Base-by-base conservation (phyloP, 306 rosid species). In the Cucumis cinereus region DNA sequence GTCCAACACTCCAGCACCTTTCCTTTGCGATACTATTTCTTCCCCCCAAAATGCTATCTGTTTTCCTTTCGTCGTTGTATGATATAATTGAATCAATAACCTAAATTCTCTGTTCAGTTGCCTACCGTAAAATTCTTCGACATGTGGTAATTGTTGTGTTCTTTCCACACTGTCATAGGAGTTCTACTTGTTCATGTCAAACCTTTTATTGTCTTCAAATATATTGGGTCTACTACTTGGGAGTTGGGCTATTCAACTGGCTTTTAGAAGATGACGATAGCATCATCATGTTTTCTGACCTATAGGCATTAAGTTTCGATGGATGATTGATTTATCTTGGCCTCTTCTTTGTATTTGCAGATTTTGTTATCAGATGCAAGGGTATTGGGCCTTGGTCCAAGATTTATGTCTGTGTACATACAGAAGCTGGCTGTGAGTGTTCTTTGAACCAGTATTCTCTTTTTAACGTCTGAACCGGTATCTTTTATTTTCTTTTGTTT, bases 301-400 rank as follows among this genome's bases (percentile, higher is more conserved):
- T 66, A 5, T 11, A 66, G 12, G 50, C 22, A 4, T 1, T 40
- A 36, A 66, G 33, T 40, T 40, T 20, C 19, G 10, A 40, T n/a
- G 53, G 52, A 45, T 69, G 56, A 15, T 69, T 22, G 74, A 23
- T 69, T 69, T 13, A 45, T 69, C 22, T 14, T 69, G 56, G 56
- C 68, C 7, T 61, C 55, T 58, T 17, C 63, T 59, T 57, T 45
- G 30, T 24, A 77, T 79, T 54, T 84, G 84, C 96, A 94, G 99
- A 81, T 86, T 55, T 80, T 90, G 30, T 67, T 89, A 13, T 89
- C 99, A 55, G 89, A 90, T 81, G 99, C 99, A 74, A 88, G 97
- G 88, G 80, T 94, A 74, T 17, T 94, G 87, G 93, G 96, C 56
- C 82, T 92, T 35, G 99, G 99, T 79, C 97, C 99, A 23, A 88